Evolutionary conservation across 768 basidiomycete species (phyloP).

Genomic region (Mrakia frigida): DNA sequence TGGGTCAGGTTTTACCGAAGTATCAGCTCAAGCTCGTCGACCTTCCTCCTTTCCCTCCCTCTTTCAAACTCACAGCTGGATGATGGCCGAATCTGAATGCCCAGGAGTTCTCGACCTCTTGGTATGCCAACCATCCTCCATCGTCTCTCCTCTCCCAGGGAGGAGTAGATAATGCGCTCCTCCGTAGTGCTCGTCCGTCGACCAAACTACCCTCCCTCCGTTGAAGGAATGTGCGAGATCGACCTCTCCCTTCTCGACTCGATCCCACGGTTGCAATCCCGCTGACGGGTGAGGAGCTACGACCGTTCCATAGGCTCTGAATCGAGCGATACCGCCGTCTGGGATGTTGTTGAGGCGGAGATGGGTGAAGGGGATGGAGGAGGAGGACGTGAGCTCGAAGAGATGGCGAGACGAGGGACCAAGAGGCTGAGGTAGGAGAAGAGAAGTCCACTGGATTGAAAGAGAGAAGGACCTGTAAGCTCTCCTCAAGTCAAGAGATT

Average conservation of each 20-base stretch:
- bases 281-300: neutral
- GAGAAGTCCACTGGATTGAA: constrained; percentile 59
- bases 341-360: constrained; percentile 94
- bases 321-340: constrained; percentile 81
- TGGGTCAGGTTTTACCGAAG: constrained; percentile 41
- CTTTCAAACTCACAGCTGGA: constrained; percentile 63
- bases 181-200: constrained; percentile 93
- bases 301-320: neutral
- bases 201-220: constrained; percentile 74
- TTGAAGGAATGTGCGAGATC: constrained; percentile 88
- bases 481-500: neutral
- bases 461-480: too few relatives aligned
- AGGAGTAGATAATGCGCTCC: constrained; percentile 83
- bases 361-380: constrained; percentile 54
- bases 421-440: constrained; percentile 68
- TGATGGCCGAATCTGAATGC: constrained; percentile 86
- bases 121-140: constrained; percentile 95
- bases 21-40: neutral
- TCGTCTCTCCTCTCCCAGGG: constrained; percentile 65
- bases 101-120: constrained; percentile 71
- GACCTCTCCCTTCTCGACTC: constrained; percentile 47
- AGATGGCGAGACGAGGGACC: constrained; percentile 81
- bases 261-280: neutral
- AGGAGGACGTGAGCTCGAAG: constrained; percentile 61
- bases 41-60: neutral